phyloP scores from a whole-genome alignment of 2,329 filamentous ascomycete genomes.

The Cyanodermella asteris region DNA sequence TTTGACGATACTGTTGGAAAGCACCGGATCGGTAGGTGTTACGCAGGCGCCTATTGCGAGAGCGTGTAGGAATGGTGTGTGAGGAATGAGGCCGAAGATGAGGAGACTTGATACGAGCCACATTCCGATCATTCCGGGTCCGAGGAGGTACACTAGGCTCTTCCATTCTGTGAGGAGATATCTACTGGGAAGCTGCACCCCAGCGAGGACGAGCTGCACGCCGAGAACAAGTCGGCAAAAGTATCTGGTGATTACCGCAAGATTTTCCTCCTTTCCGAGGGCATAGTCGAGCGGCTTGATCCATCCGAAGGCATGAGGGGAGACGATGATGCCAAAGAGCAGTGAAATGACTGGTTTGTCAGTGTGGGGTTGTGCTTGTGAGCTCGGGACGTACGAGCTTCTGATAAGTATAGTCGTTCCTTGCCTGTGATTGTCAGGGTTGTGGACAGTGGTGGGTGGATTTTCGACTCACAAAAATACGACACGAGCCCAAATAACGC shows the following conservation, averaged over 20 bases:
- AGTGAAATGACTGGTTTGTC: slow-evolving; percentile 53
- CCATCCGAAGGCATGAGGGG: slow-evolving; percentile 54
- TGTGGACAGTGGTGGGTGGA: too few species aligned
- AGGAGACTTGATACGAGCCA: slow-evolving; percentile 65
- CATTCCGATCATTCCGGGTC: slow-evolving; percentile 70
- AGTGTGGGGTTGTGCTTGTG: neutral
- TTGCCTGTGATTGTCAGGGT: too few species aligned
- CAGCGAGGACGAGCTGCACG: slow-evolving; percentile 73
- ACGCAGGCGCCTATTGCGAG: slow-evolving; percentile 65
- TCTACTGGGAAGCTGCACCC: slow-evolving; percentile 65
- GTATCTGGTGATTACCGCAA: slow-evolving; percentile 56
- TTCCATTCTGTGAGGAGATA: slow-evolving; percentile 66
- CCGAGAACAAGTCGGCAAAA: slow-evolving; percentile 76
- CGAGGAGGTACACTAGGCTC: slow-evolving; percentile 49
- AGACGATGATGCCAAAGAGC: slow-evolving; percentile 56
- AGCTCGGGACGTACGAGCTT: slow-evolving; percentile 44
- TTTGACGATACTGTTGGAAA: slow-evolving; percentile 81
- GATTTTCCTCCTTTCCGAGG: slow-evolving; percentile 27
- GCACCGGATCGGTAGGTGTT: slow-evolving; percentile 75
- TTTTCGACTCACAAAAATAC: too few species aligned
- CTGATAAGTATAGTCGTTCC: slow-evolving; percentile 75
- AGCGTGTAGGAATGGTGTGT: slow-evolving; percentile 53
- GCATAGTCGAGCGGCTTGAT: slow-evolving; percentile 60
- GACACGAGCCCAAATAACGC: slow-evolving; percentile 39
- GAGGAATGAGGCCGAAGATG: slow-evolving; percentile 53